Evolutionary conservation across 2,329 filamentous ascomycete genomes (phyloP), one percentile per base, ranked within the genome.

Genomic region (Mariannaea sp.): DNA sequence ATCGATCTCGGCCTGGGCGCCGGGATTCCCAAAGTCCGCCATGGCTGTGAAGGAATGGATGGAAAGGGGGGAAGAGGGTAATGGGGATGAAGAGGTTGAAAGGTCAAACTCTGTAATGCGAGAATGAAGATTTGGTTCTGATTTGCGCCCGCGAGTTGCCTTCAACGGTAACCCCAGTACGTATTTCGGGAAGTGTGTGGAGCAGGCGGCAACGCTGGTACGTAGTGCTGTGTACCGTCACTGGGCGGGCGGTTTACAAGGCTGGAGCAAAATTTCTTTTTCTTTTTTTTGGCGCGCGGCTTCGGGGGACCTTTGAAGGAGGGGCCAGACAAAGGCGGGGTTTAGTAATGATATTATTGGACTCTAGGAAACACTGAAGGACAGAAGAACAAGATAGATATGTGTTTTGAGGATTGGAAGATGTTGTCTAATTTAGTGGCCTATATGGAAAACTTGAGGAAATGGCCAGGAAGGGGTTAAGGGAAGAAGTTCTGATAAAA

Each of bases 1-100:
- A 72, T 87, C 83, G 53, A 82, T 69, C 59, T 83, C 63, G 39
- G 56, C 64, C 43, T 60, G 58, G 52, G 60, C 55, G 53, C 61
- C 64, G 26, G 65, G 62, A 58, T 63, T 58, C 47, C 51, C 39
- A 45, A 50, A 57, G 17, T 56, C 62, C 46, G 65, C 65, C 65
- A 69, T 68, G 51, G 45, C 52, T 53, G 39, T 16, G 19, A 22
- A 22, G 41, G n/a, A n/a, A n/a, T n/a, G n/a, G 35, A 35, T 42
- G 27, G 24, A 26, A 32, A 38, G 27, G 27, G 16, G 14, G 5
- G n/a, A n/a, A n/a, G n/a, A 22, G 27, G 45, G 19, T 10, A 17
- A 16, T 14, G 13, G 9, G 49, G 16, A 40, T 26, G 33, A n/a
- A 33, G 38, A 24, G 36, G 32, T 19, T 29, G 26, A 39, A 36